These are phyloP conservation scores for Tulasnella sp. DNA, from an alignment of 768 basidiomycete genomes.

Conservation along the genomic window DNA sequence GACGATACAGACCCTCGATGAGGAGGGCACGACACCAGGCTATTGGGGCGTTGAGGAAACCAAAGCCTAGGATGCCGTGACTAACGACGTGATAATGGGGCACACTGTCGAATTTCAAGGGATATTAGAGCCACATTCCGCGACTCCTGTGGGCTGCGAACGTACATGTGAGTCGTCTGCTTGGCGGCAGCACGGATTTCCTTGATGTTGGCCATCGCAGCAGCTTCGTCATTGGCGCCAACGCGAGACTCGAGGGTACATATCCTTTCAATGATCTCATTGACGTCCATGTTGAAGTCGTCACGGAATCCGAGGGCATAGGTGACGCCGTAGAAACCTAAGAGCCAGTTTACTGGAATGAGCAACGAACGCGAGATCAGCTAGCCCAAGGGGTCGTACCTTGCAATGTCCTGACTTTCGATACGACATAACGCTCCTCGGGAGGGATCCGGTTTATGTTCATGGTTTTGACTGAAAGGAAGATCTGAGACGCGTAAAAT, in stretches of 20 bases:
- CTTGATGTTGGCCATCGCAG: constrained; percentile 31
- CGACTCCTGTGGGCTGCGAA: too few relatives aligned
- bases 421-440: constrained; percentile 49
- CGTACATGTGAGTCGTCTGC: constrained; percentile 52
- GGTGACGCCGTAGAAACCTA: constrained; percentile 54
- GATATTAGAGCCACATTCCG: too few relatives aligned
- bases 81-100: constrained; percentile 53
- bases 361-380: neutral
- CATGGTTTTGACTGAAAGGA: constrained; percentile 50
- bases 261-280: constrained; percentile 46
- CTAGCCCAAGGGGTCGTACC: constrained; percentile 29
- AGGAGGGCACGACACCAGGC: constrained; percentile 44
- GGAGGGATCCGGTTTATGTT: constrained; percentile 43
- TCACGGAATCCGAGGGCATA: constrained; percentile 60
- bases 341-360: neutral
- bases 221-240: constrained; percentile 29
- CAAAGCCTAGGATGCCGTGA: constrained; percentile 32
- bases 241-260: constrained; percentile 41
- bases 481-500: constrained; percentile 40
- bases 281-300: constrained; percentile 43
- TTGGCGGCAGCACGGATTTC: constrained; percentile 39
- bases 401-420: constrained; percentile 49
- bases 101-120: constrained; percentile 34
- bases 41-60: constrained; percentile 29
- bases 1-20: constrained; percentile 57